A percentile compares a stretch with the other conserved stretches of the same genome.
Evolutionary conservation across 805 yeast species (phyloP).

Genomic region (Wickerhamomyces tratensis): DNA sequence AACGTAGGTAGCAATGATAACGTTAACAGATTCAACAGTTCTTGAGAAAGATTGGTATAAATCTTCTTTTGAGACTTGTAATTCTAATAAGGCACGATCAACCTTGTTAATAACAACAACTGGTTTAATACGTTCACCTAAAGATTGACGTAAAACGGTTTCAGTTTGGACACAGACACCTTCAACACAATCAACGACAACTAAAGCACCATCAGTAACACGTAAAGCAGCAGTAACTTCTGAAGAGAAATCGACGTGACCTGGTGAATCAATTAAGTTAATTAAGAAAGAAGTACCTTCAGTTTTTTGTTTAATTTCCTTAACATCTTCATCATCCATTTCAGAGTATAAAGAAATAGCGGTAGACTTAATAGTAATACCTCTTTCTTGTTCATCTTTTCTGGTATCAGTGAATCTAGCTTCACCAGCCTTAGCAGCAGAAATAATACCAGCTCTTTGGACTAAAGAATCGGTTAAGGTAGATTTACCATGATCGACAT

Average conservation of each 20-base stretch:
- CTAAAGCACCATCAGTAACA: constrained; percentile 99
- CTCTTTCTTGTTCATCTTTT: constrained; percentile 99
- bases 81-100: constrained; percentile 98
- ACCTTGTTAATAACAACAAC: constrained; percentile 98
- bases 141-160: constrained; percentile 97
- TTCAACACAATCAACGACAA: constrained; percentile 98
- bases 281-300: constrained; percentile 91
- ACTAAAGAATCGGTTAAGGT: constrained; percentile 98
- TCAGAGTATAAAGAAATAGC: constrained; percentile 94
- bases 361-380: constrained; percentile 98
- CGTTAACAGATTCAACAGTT: constrained; percentile 99
- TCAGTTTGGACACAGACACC: constrained; percentile 99
- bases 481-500: constrained; percentile 99
- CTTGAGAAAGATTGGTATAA: constrained; percentile 96
- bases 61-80: constrained; percentile 98
- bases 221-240: constrained; percentile 99
- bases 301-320: constrained; percentile 76
- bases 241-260: constrained; percentile 99
- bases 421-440: constrained; percentile 99
- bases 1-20: constrained; percentile 90
- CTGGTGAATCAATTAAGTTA: constrained; percentile 99
- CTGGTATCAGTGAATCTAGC: constrained; percentile 99
- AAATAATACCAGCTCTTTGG: constrained; percentile 98
- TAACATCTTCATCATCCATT: constrained; percentile 80
- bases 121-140: constrained; percentile 99